These are phyloP conservation scores for Zostera marina DNA, from an alignment of 116 monocot genomes.

Conservation along the genomic window DNA sequence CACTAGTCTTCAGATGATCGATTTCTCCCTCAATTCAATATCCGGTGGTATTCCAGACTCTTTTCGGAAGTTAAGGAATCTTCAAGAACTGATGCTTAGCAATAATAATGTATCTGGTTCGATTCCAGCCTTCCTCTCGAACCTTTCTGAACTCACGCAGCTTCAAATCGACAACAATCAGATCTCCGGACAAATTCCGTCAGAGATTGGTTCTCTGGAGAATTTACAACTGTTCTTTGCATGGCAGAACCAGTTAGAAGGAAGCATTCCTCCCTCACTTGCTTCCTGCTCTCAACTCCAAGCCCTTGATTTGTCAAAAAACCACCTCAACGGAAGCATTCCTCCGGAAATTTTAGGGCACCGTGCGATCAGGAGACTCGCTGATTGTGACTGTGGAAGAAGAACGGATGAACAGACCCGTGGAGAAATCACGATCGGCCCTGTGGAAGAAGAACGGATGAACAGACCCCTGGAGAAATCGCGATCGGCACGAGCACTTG, in stretches of 20 bases:
- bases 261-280: slow-evolving; percentile 49
- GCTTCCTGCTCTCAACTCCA: slow-evolving; percentile 42
- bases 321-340: slow-evolving; percentile 61
- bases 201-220: slow-evolving; percentile 39
- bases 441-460: no score
- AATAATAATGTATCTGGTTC: slow-evolving; percentile 83
- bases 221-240: slow-evolving; percentile 47
- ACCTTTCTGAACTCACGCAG: slow-evolving; percentile 45
- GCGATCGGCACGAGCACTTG: no score
- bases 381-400: no score
- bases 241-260: slow-evolving; percentile 86
- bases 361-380: no score
- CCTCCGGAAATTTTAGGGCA: slow-evolving; percentile 71
- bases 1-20: slow-evolving; percentile 41
- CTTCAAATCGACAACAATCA: slow-evolving; percentile 86
- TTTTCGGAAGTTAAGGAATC: slow-evolving; percentile 26
- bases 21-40: slow-evolving; percentile 87
- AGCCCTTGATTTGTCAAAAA: slow-evolving; percentile 67
- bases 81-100: slow-evolving; percentile 78
- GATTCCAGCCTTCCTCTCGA: slow-evolving; percentile 45
- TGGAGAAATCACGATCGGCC: no score
- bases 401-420: no score
- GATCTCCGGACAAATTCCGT: slow-evolving; percentile 64
- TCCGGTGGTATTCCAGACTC: slow-evolving; percentile 61
- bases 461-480: no score